Base-by-base conservation (phyloP, 208 protist species). In the Herpetomonas muscarum region DNA sequence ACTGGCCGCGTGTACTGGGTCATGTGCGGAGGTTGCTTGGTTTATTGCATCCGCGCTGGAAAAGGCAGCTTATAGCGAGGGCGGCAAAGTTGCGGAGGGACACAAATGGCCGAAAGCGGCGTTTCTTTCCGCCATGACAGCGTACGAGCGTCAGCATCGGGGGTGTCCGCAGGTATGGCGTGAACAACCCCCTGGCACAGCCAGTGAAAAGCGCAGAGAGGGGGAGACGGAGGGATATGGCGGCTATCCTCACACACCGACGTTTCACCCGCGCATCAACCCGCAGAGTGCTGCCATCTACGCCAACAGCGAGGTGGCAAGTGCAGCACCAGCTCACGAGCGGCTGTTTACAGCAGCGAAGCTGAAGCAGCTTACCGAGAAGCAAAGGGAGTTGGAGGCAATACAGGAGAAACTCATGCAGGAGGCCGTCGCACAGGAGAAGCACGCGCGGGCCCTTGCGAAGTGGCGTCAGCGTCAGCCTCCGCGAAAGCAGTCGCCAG, bases 301-400 rank as follows among this genome's bases (percentile, higher is more conserved):
- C n/a, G n/a, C n/a, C 56, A 26, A 26, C 50, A 29, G 48, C 52
- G 37, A 36, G 74, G 39, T 55, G 64, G 9, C 39, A 55, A 19
- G 0, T 34, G 3, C 45, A 24, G 15, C n/a, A 26, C 29, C 56
- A 25, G 52, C 62, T 25, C 61, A 85, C 61, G 64, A 90, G 34
- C 79, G 83, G 9, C 75, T 90, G 21, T 90, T 75, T 52, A 41
- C 64, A 2, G 48, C 3, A n/a, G 79, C 76, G 22, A 69, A 61
- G 17, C 36, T 44, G 48, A 70, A 73, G 52, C 83, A 87, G 56
- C 52, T 81, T 5, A 19, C 44, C 2, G 25, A 63, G 44, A 54
- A 48, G 51, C 73, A 84, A 39, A 22, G 60, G 19, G 79, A 84
- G 52, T 48, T 71, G 56, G 76, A 76, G 51, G 46, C 44, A 47